phyloP scores from a whole-genome alignment of 306 rosid species.

The Quercus suber region DNA sequence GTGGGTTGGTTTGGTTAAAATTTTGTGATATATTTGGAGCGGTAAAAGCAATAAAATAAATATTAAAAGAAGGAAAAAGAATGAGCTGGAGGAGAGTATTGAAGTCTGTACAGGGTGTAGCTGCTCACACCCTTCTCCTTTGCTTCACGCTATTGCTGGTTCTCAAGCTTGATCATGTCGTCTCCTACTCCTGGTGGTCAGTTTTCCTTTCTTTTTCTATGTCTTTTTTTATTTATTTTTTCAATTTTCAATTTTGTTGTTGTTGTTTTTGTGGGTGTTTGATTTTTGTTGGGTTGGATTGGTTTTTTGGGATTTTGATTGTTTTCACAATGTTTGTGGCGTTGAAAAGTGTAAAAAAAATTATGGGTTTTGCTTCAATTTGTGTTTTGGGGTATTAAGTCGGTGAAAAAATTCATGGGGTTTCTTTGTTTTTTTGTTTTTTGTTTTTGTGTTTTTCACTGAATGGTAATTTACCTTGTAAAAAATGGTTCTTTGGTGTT shows the following conservation, averaged over 20 bases:
- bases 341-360: conserved; percentile 8
- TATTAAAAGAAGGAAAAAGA: background rate
- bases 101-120: conserved; percentile 78
- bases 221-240: background rate
- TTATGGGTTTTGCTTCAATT: background rate
- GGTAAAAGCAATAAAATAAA: too few species aligned
- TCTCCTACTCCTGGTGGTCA: conserved; percentile 90
- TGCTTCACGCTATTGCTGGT: conserved; percentile 81
- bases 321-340: background rate
- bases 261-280: background rate
- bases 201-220: conserved; percentile 22
- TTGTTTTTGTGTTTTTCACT: background rate
- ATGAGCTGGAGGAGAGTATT: conserved; percentile 95
- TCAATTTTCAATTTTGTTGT: background rate
- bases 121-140: conserved; percentile 78
- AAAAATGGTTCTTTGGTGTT: background rate
- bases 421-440: background rate
- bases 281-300: conserved; percentile 3
- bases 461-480: background rate
- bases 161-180: conserved; percentile 78
- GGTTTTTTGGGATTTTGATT: background rate
- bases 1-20: background rate
- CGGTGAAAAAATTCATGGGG: background rate
- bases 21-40: background rate
- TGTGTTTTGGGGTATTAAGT: background rate